phyloP scores from a whole-genome alignment of 2,329 filamentous ascomycete genomes.

The Monosporascus sp. region DNA sequence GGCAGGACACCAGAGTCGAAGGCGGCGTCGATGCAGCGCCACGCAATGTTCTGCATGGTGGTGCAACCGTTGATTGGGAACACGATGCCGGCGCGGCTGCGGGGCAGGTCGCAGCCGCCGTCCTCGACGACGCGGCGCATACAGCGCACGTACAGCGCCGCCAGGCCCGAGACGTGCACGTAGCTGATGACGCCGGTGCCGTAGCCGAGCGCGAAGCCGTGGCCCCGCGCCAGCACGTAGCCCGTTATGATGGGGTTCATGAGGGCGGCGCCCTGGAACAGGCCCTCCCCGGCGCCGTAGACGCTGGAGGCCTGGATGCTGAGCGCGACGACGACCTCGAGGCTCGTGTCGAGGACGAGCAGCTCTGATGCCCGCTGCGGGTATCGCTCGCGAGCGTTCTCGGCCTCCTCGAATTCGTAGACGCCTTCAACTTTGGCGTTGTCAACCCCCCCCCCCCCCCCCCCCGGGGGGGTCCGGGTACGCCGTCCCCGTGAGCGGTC shows the following conservation, averaged over 20 bases:
- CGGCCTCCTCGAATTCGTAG: slow-evolving; percentile 10
- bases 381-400: slow-evolving; percentile 11
- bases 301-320: slow-evolving; percentile 12
- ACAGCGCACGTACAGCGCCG: slow-evolving; percentile 12
- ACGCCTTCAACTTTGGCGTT: slow-evolving; percentile 4
- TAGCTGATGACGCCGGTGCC: slow-evolving; percentile 9
- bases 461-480: slow-evolving; percentile 7
- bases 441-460: too few species aligned
- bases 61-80: background rate
- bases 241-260: slow-evolving; percentile 14
- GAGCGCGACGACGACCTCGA: slow-evolving; percentile 5
- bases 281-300: slow-evolving; percentile 9
- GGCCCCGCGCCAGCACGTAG: slow-evolving; percentile 11
- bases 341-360: slow-evolving; percentile 5
- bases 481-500: slow-evolving; percentile 6
- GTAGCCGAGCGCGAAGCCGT: slow-evolving; percentile 11
- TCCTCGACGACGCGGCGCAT: slow-evolving; percentile 5
- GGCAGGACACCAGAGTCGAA: slow-evolving; percentile 11
- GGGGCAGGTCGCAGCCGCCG: background rate
- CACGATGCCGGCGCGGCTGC: background rate
- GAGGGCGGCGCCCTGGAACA: slow-evolving; percentile 10
- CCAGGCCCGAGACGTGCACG: slow-evolving; percentile 14
- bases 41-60: background rate
- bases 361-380: slow-evolving; percentile 15
- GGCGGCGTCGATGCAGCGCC: slow-evolving; percentile 6